A percentile compares a stretch with the other conserved stretches of the same genome.
These are phyloP conservation scores for Trichoderma sp. DNA, from an alignment of 2,329 filamentous ascomycete species.

Conservation along the genomic window DNA sequence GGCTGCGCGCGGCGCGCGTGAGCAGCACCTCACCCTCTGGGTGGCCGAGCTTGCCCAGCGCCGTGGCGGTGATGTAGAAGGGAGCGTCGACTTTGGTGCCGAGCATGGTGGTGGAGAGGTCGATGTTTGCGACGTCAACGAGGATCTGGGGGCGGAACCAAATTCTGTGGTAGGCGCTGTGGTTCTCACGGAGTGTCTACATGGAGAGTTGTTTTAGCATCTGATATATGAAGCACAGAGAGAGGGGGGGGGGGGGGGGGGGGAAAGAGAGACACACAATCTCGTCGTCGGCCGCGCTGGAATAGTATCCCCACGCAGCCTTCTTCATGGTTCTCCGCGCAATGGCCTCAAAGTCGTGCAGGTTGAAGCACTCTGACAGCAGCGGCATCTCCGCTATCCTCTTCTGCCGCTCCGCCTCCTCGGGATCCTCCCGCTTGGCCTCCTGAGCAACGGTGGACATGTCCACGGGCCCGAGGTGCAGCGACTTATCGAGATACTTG, in stretches of 20 bases:
- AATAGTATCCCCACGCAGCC: constrained; percentile 97
- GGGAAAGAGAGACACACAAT: constrained; percentile 33
- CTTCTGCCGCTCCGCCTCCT: constrained; percentile 64
- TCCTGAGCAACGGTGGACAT: constrained; percentile 76
- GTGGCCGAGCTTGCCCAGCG: constrained; percentile 90
- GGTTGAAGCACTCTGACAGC: constrained; percentile 85
- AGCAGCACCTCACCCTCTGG: constrained; percentile 91
- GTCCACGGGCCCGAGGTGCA: constrained; percentile 86
- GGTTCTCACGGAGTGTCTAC: constrained; percentile 91
- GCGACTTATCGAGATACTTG: constrained; percentile 77
- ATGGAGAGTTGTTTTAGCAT: not conserved
- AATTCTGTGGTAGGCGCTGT: constrained; percentile 92
- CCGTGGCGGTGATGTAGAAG: constrained; percentile 95
- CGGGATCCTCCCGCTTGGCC: constrained; percentile 62
- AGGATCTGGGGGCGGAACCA: constrained; percentile 91
- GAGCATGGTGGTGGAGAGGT: constrained; percentile 90
- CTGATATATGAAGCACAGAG: not conserved
- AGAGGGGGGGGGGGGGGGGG: not conserved
- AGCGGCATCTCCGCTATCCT: constrained; percentile 72
- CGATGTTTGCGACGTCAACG: constrained; percentile 82
- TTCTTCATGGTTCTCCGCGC: constrained; percentile 91
- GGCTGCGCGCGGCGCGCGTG: constrained; percentile 76
- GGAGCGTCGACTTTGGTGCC: constrained; percentile 79
- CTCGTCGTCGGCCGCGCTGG: constrained; percentile 67
- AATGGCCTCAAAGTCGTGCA: constrained; percentile 94